Evolutionary conservation across 345 rosid species (phyloP), one percentile per base, ranked within the genome.

Genomic region (Litchi chinensis): DNA sequence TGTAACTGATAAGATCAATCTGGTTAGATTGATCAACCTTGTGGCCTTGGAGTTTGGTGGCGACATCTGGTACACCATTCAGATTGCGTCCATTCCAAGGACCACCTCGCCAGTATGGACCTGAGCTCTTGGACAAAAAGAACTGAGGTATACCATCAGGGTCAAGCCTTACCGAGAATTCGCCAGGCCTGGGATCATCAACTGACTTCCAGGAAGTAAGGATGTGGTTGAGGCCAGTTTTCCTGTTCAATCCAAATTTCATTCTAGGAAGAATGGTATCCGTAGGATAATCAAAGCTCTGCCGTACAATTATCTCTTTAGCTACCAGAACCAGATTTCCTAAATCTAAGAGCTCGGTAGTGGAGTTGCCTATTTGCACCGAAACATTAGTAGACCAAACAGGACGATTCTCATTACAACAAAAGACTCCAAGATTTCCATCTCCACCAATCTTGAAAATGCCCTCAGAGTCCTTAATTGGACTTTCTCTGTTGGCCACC

Each of bases 221-320:
- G 32, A 28, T 28, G 60, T 57, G n/a, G 48, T 70, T 26, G 44
- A 44, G 57, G 43, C 84, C 84, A 3, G 74, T 78, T 70, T 44
- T 76, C 5, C 13, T 64, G 48, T 82, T 65, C 73, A 68, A 15
- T n/a, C 88, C 86, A 1, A 70, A 0, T 50, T 71, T 79, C 82
- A 78, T 77, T 7, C 72, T 75, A 7, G 79, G 80, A 0, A 86
- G 39, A 13, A 79, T 9, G 9, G 80, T 79, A 22, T 83, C 48
- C 0, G 87, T 76, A 0, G 86, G 89, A 39, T 73, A 39, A 79
- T 84, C 84, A 54, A 84, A 87, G 71, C 86, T 87, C 60, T 87
- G 85, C 85, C 86, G 83, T 11, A 77, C 1, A 24, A 76, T 19
- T 3, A 8, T 46, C 12, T 72, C 63, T 2, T 22, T 9, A 22